phyloP scores from a whole-genome alignment of 169 alveolate species.

The Plasmodium falciparum region DNA sequence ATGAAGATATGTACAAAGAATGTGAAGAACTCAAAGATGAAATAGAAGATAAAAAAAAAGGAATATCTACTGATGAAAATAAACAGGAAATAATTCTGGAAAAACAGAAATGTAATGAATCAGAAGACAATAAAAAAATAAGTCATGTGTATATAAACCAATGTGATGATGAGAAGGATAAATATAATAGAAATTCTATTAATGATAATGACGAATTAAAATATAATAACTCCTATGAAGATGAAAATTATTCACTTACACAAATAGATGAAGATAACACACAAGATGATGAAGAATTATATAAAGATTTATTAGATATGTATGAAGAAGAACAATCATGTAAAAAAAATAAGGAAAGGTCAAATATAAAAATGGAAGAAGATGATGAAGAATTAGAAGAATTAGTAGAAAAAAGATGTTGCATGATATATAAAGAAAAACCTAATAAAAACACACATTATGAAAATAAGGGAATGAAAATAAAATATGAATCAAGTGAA shows the following conservation, averaged over 20 bases:
- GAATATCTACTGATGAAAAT: too few relatives aligned
- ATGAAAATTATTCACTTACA: constrained; percentile 5
- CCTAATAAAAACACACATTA: neutral
- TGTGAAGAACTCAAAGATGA: neutral
- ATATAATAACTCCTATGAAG: neutral
- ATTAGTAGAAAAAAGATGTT: neutral
- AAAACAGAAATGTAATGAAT: too few relatives aligned
- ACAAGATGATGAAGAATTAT: neutral
- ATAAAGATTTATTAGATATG: too few relatives aligned
- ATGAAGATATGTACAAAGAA: constrained; percentile 4
- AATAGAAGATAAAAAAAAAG: neutral
- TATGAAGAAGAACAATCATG: neutral
- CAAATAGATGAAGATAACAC: constrained; percentile 3
- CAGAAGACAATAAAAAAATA: too few relatives aligned
- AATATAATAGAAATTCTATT: too few relatives aligned
- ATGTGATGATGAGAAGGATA: too few relatives aligned
- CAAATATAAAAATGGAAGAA: neutral
- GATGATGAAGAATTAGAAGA: constrained; percentile 3
- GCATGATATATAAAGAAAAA: neutral
- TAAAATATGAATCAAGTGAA: neutral
- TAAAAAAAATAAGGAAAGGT: too few relatives aligned
- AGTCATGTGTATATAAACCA: too few relatives aligned
- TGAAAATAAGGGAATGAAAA: neutral
- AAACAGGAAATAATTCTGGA: too few relatives aligned
- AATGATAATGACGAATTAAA: neutral